Base-by-base conservation (phyloP, 495 filamentous ascomycete species). In the Haplographium delicatum region DNA sequence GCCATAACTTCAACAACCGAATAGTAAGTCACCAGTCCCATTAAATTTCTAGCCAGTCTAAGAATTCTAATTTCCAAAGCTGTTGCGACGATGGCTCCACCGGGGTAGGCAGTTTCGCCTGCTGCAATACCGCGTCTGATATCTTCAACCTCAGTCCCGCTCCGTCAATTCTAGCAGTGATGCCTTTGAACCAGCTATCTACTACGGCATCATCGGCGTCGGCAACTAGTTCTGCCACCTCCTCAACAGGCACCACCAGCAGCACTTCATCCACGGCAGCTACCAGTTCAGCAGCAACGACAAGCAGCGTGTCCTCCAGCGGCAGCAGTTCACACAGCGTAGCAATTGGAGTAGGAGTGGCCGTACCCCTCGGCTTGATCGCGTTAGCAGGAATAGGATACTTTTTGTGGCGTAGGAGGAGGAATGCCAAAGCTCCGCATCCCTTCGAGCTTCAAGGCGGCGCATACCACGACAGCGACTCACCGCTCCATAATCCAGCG, bases 21-120 rank as follows among this genome's bases (percentile, higher is more conserved):
- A 44, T 55, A 55, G 48, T 44, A 34, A 20, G 48, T 26, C 27
- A 11, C 19, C 37, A 10, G 13, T 40, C 34, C 9, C 13, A 7
- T 15, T 18, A n/a, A n/a, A n/a, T 4, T 19, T 16, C n/a, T 19
- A 31, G 26, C 2, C n/a, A n/a, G 1, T 39, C 45, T 48, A 16
- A 48, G 30, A 9, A 24, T 33, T 3, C 39, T n/a, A n/a, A n/a
- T n/a, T n/a, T n/a, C n/a, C n/a, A 9, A 10, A 51, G 48, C 39
- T 55, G 53, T 25, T 55, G 53, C 22, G 53, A 55, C 45, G 41
- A 55, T 50, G 53, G 53, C 7, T 37, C 38, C 7, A 22, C 37
- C 11, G 53, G 53, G 24, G 33, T 55, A 23, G 53, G 53, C 9
- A 27, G 20, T 13, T 50, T 50, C 28, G 39, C 37, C 27, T 55